phyloP scores from a whole-genome alignment of 164 flowering plant species.

The Protea cynaroides region DNA sequence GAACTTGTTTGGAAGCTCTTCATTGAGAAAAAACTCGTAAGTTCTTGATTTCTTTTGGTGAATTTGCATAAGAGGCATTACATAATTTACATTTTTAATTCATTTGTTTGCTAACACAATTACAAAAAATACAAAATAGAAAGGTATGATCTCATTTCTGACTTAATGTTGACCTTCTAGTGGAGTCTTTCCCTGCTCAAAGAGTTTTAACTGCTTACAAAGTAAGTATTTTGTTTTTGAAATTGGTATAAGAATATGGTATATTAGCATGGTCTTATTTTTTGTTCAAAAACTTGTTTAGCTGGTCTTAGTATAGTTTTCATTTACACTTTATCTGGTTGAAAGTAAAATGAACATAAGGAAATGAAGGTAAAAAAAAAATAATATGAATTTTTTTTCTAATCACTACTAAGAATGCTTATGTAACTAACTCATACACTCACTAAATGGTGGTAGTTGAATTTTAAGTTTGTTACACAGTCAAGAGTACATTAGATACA shows the following conservation, averaged over 20 bases:
- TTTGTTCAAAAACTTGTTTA: neutral
- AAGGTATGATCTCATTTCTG: neutral
- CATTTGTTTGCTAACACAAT: neutral
- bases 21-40: neutral
- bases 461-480: too few species aligned
- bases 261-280: too few species aligned
- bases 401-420: too few species aligned
- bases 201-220: neutral
- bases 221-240: too few species aligned
- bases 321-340: too few species aligned
- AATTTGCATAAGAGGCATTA: neutral
- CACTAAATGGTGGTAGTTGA: too few species aligned
- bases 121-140: neutral
- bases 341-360: too few species aligned
- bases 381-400: too few species aligned
- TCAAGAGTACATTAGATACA: too few species aligned
- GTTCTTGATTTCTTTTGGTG: neutral
- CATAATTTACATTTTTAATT: neutral
- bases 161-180: neutral
- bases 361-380: too few species aligned
- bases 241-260: neutral
- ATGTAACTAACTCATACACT: too few species aligned
- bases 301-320: too few species aligned
- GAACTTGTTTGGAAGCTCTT: neutral
- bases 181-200: neutral